These are phyloP conservation scores for Aspergillus persii DNA, from an alignment of 2,329 filamentous ascomycete genomes.

Conservation along the genomic window DNA sequence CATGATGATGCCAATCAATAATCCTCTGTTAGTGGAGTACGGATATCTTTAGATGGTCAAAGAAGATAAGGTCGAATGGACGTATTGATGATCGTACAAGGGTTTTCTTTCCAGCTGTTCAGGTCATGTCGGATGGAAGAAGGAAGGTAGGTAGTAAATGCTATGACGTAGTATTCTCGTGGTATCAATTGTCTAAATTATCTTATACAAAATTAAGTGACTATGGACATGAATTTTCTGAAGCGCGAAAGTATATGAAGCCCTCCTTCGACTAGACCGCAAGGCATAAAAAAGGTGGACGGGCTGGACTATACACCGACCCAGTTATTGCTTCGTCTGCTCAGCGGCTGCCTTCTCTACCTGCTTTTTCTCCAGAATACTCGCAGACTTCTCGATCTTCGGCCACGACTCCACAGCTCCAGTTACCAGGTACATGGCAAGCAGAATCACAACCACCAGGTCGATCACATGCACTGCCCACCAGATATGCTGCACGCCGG, in stretches of 20 bases:
- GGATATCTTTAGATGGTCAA: too few species aligned
- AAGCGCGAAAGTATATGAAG: too few species aligned
- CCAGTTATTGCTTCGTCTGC: neutral
- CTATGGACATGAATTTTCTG: neutral
- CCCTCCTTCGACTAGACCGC: too few species aligned
- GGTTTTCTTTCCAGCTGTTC: too few species aligned
- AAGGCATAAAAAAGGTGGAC: too few species aligned
- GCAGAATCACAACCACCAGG: conserved; percentile 46
- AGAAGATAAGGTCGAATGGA: too few species aligned
- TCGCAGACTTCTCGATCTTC: neutral
- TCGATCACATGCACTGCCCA: conserved; percentile 83
- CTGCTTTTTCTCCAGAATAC: neutral
- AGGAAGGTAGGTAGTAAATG: too few species aligned
- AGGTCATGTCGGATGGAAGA: too few species aligned
- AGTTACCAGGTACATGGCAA: conserved; percentile 13
- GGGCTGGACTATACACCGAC: too few species aligned
- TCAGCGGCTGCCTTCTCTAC: neutral
- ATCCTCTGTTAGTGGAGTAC: too few species aligned
- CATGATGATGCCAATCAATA: too few species aligned
- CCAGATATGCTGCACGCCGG: conserved; percentile 90
- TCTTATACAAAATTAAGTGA: conserved; percentile 9
- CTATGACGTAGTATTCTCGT: conserved; percentile 7
- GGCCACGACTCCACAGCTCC: conserved; percentile 5
- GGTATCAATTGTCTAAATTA: conserved; percentile 13
- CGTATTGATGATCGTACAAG: too few species aligned